Evolutionary conservation across 2,329 filamentous ascomycete species (phyloP), one percentile per base, ranked within the genome.

Genomic region (Sporothrix protearum): DNA sequence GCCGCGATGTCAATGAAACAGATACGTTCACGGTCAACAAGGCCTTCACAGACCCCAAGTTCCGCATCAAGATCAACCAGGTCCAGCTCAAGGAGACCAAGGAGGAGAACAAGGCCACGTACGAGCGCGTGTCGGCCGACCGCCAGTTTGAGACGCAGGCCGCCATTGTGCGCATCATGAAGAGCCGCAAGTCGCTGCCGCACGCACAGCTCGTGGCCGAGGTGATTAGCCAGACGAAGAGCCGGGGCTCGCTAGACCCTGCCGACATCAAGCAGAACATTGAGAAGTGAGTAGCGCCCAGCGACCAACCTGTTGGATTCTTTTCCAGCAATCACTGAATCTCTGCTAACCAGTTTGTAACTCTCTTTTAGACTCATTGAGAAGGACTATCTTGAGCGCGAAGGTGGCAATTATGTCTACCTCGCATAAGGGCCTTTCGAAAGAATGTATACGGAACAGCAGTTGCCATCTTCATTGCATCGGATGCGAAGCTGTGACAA

Each of bases 61-160:
- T 92, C 81, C 89, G 94, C 71, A 90, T 99, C 82, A 99, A 99
- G 84, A 97, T 99, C 84, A 99, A 98, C 82, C 95, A 97, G 81
- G 96, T 99, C 76, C 96, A 99, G 81, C 87, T 97, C 68, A 96
- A 96, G 82, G 96, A 99, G 82, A 98, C 96, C 0, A 92, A 92
- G 77, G 92, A 95, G 78, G 96, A 99, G 82, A 97, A 97, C 82
- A 92, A 94, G 81, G 93, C 92, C 76, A 98, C 94, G 0, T 94
- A 98, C 80, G 91, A 97, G 80, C 88, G 93, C 57, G 93, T 99
- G 4, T 91, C 90, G 0, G 91, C 92, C 69, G 96, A 99, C 78
- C 85, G 96, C 68, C 93, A 97, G 78, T 97, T 96, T 77, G 96
- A 99, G 83, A 97, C 94, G 0, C 96, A 99, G 80, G 96, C 96